These are phyloP conservation scores for Pichia sp. DNA, from an alignment of 1,139 yeast species.

Conservation along the genomic window DNA sequence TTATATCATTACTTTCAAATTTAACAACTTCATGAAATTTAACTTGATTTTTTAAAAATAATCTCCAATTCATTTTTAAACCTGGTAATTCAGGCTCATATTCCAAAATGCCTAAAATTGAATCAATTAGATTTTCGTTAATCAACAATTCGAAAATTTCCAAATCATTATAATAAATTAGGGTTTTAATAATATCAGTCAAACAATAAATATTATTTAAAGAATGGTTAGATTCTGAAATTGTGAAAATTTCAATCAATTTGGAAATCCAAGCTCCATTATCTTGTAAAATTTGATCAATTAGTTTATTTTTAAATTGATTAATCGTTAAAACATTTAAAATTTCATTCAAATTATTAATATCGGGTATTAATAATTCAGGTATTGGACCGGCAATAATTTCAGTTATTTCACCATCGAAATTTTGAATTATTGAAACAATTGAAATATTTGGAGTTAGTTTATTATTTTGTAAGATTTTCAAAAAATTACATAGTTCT, in stretches of 20 bases:
- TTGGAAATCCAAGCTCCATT: conserved; percentile 46
- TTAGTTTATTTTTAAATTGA: conserved; percentile 19
- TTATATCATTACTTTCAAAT: conserved; percentile 42
- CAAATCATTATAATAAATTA: conserved; percentile 67
- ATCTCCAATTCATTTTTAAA: conserved; percentile 73
- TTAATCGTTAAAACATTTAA: conserved; percentile 50
- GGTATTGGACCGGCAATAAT: conserved; percentile 74
- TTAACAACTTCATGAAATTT: conserved; percentile 71
- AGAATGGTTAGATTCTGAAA: conserved; percentile 47
- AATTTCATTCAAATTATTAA: conserved; percentile 41
- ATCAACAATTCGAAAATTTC: conserved; percentile 60
- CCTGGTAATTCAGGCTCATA: conserved; percentile 84
- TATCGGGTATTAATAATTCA: conserved; percentile 56
- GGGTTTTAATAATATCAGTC: conserved; percentile 65
- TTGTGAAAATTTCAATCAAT: conserved; percentile 46
- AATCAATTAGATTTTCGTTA: conserved; percentile 53
- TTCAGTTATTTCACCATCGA: conserved; percentile 54
- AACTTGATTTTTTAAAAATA: conserved; percentile 50
- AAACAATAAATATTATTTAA: conserved; percentile 53
- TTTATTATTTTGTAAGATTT: conserved; percentile 54
- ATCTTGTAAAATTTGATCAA: conserved; percentile 7
- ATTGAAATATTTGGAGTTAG: conserved; percentile 65
- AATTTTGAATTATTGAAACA: conserved; percentile 59
- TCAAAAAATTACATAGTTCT: conserved; percentile 71
- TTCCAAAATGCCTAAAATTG: conserved; percentile 77